Conservation (phyloP, 257 asterid genomes). For the Mitragyna speciosa region DNA sequence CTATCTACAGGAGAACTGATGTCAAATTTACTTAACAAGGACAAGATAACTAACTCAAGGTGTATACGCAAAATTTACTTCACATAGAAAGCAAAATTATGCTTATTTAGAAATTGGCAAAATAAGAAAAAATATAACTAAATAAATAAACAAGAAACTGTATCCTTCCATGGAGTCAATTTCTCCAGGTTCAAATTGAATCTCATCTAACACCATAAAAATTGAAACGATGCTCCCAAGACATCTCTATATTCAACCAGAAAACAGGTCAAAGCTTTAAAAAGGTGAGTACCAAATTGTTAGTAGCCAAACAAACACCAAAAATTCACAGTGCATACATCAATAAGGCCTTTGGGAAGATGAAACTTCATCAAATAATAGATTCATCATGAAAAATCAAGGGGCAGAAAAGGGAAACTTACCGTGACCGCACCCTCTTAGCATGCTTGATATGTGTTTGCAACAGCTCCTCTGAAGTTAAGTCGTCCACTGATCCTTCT, state of each 20-base stretch:
- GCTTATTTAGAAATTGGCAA: not conserved
- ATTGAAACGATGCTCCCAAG: not conserved
- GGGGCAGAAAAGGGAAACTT: slow-evolving; percentile 24
- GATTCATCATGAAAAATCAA: not conserved
- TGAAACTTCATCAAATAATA: not conserved
- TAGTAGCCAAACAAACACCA: not conserved
- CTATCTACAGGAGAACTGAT: not conserved
- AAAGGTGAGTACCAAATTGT: not conserved
- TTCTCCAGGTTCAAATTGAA: not conserved
- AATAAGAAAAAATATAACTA: too few species aligned
- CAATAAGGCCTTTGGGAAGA: not conserved
- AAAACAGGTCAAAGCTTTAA: not conserved
- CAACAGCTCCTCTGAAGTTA: slow-evolving; percentile 68
- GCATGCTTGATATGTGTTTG: slow-evolving; percentile 83
- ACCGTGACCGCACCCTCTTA: slow-evolving; percentile 83
- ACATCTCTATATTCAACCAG: not conserved
- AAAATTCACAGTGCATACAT: not conserved
- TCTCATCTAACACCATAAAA: not conserved
- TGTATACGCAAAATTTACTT: too few species aligned
- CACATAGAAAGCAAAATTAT: not conserved
- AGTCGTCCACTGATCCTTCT: slow-evolving; percentile 53
- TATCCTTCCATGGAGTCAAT: not conserved
- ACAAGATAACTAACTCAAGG: slow-evolving; percentile 9
- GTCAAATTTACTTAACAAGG: not conserved
- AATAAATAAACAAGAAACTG: not conserved